Base-by-base conservation (phyloP, 2,329 filamentous ascomycete genomes). In the Lachnellula suecica region DNA sequence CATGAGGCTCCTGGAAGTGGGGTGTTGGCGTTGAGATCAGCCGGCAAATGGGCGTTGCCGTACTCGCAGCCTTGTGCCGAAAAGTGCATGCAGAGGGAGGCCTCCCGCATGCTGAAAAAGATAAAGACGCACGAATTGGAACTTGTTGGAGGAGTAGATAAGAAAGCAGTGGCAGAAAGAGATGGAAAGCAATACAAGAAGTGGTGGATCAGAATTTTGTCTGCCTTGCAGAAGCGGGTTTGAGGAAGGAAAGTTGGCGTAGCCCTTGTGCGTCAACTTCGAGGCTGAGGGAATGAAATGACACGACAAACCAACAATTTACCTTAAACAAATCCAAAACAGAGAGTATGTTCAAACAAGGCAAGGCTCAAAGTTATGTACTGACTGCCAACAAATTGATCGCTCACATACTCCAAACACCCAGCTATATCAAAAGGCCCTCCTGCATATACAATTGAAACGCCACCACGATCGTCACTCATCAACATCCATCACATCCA, bases 401-500 rank as follows among this genome's bases (percentile, higher is more conserved):
- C 20, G 11, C 2, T 42, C 9, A 20, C 10, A 17, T 42, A 25
- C 40, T 13, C 40, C 40, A 42, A 42, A 42, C 40, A 42, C 40
- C 40, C 6, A 42, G 40, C 40, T 42, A 42, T 15, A 24, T 20
- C 20, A 2, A 25, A 17, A 42, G 6, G 22, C 19, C 3, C 11
- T 20, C 22, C 15, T 22, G 17, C 19, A 47, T 48, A 22, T 48
- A 48, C 17, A 37, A 46, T 17, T 23, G 5, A 23, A 43, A 34
- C 43, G 20, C 20, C 22, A 7, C 31, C 20, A 45, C 25, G 31
- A 45, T 31, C 43, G 24, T 41, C 19, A 42, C 35, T 42, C 37
- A 37, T 51, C 48, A 20, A 54, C 11, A 27, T 48, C 52, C 52
- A 54, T 54, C 37, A 25, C 43, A 24, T 53, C 24, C 17, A 15